Evolutionary conservation across 805 yeast species (phyloP).

Genomic region (Hemisphaericaspora nanyangensis): DNA sequence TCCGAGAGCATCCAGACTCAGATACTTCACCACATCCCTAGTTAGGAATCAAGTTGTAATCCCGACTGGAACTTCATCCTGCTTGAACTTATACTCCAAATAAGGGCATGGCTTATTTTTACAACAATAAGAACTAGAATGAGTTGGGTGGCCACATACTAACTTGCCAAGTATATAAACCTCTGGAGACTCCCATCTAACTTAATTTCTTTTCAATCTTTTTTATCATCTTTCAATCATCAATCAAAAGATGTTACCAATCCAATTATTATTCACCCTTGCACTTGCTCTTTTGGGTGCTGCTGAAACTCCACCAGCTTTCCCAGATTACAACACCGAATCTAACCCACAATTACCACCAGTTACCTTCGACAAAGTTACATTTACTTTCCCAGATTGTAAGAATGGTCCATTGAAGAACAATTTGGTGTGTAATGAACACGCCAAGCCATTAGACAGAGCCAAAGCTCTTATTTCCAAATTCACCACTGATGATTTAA

Average conservation of each 20-base stretch:
- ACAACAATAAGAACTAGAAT: too few relatives aligned
- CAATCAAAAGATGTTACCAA: slow-evolving; percentile 4
- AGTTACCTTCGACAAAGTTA: slow-evolving; percentile 1
- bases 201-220: not conserved
- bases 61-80: too few relatives aligned
- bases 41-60: too few relatives aligned
- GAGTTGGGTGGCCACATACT: too few relatives aligned
- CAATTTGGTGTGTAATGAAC: slow-evolving; percentile 3
- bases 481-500: slow-evolving; percentile 4
- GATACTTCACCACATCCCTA: too few relatives aligned
- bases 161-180: not conserved
- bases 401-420: slow-evolving; percentile 5
- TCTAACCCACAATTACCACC: slow-evolving; percentile 7
- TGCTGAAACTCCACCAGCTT: slow-evolving; percentile 5
- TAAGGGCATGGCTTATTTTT: too few relatives aligned
- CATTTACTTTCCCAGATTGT: slow-evolving; percentile 7
- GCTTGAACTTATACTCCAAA: too few relatives aligned
- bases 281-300: slow-evolving; percentile 1
- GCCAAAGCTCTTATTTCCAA: slow-evolving; percentile 4
- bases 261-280: slow-evolving; percentile 1
- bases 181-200: not conserved
- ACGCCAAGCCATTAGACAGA: not conserved
- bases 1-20: too few relatives aligned
- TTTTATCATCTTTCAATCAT: slow-evolving; percentile 2
- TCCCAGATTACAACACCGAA: slow-evolving; percentile 5